Percentiles rank a stretch among this genome's conserved stretches.
Conservation (phyloP, 208 protist species). For the Wallacemonas rigidus region DNA sequence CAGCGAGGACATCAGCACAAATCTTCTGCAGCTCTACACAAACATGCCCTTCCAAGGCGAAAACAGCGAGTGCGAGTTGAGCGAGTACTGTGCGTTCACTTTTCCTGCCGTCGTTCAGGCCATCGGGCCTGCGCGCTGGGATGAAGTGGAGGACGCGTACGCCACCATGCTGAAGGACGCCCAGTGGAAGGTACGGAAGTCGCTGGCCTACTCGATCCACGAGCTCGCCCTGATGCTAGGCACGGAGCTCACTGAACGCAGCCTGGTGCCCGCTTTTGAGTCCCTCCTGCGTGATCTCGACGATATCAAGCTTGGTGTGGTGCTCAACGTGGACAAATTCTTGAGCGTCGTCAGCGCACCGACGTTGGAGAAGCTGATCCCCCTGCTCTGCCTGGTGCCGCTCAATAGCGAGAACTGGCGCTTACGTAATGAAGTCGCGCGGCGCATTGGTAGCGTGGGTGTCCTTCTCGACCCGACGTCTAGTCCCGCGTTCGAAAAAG, state of each 20-base stretch:
- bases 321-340: conserved; percentile 86
- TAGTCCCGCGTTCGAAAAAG: conserved; percentile 44
- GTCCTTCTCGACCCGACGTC: conserved; percentile 64
- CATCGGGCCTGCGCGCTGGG: conserved; percentile 84
- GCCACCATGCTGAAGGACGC: conserved; percentile 93
- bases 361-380: conserved; percentile 73
- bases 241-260: conserved; percentile 80
- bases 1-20: conserved; percentile 75
- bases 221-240: conserved; percentile 93
- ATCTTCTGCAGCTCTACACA: conserved; percentile 87
- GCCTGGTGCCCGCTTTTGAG: conserved; percentile 91
- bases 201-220: conserved; percentile 94
- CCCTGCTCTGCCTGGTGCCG: conserved; percentile 73
- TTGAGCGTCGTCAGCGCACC: conserved; percentile 59
- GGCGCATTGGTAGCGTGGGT: conserved; percentile 81
- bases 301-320: conserved; percentile 94
- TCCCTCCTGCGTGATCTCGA: conserved; percentile 95
- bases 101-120: conserved; percentile 94
- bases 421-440: conserved; percentile 90
- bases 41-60: conserved; percentile 93
- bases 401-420: conserved; percentile 95
- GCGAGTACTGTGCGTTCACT: conserved; percentile 93
- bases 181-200: conserved; percentile 96
- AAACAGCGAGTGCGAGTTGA: conserved; percentile 86
- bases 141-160: conserved; percentile 91